phyloP scores from a whole-genome alignment of 163 green algal genomes.

The Chlamydomonas reinhardtii region DNA sequence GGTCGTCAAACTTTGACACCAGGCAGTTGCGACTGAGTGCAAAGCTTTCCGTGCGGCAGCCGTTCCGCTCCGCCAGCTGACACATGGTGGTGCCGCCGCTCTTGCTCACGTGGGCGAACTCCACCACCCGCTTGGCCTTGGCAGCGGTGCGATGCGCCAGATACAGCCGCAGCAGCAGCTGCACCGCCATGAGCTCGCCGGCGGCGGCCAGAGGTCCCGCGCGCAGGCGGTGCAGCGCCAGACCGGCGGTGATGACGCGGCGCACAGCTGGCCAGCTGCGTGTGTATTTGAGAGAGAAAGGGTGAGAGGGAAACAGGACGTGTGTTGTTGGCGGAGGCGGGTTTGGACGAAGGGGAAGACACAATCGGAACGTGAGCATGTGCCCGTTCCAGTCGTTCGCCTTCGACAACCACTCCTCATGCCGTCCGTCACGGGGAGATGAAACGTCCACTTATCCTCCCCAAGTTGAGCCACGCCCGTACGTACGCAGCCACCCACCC shows the following conservation, averaged over 20 bases:
- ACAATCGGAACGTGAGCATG: too few species aligned
- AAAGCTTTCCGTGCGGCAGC: not conserved
- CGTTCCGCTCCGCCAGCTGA: not conserved
- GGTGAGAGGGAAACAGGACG: not conserved
- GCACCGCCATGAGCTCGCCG: not conserved
- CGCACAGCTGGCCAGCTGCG: not conserved
- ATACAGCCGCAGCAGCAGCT: not conserved
- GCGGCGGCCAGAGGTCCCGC: not conserved
- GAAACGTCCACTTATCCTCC: too few species aligned
- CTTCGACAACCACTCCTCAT: too few species aligned
- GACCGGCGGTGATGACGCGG: not conserved
- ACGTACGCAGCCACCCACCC: too few species aligned
- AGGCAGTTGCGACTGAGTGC: not conserved
- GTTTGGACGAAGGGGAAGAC: too few species aligned
- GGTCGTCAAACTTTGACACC: not conserved
- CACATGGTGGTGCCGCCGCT: not conserved
- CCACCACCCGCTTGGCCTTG: not conserved
- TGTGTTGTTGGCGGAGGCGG: not conserved
- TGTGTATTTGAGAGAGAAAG: not conserved
- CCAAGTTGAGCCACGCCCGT: too few species aligned
- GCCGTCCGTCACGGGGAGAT: too few species aligned
- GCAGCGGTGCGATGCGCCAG: not conserved
- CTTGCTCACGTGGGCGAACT: slow-evolving; percentile 1
- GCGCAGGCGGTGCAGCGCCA: not conserved
- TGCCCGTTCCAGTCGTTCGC: too few species aligned